phyloP scores from a whole-genome alignment of 495 filamentous ascomycete species.

The Aspergillus carlsbadensis region DNA sequence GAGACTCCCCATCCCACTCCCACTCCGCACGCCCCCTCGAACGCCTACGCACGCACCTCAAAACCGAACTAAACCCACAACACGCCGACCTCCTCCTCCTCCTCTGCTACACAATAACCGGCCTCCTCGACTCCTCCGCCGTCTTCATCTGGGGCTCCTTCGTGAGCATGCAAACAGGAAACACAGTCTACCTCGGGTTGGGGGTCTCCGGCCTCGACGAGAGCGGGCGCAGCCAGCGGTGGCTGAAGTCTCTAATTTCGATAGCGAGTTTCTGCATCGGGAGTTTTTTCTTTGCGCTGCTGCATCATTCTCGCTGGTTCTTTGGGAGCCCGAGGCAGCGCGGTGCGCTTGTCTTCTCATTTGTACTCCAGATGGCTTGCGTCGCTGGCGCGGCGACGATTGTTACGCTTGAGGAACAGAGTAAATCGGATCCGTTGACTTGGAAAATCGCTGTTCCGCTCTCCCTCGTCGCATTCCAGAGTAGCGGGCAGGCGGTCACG shows the following conservation, averaged over 20 bases:
- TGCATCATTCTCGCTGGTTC: constrained; percentile 31
- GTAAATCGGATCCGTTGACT: not conserved
- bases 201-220: constrained; percentile 52
- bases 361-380: constrained; percentile 59
- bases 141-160: constrained; percentile 75
- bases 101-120: constrained; percentile 69
- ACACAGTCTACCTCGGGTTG: constrained; percentile 73
- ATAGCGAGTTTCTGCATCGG: constrained; percentile 57
- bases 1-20: no score
- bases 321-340: constrained; percentile 39
- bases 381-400: constrained; percentile 54
- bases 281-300: constrained; percentile 45
- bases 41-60: constrained; percentile 30
- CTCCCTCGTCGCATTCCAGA: constrained; percentile 68
- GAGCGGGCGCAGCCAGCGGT: constrained; percentile 53
- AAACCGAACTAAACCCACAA: constrained; percentile 45
- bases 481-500: constrained; percentile 66
- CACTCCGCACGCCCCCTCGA: not conserved
- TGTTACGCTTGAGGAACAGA: not conserved
- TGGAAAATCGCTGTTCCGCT: constrained; percentile 55
- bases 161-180: constrained; percentile 80
- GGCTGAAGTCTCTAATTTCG: constrained; percentile 63
- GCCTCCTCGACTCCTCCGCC: constrained; percentile 68
- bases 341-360: constrained; percentile 53
- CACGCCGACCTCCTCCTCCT: constrained; percentile 63